phyloP scores from a whole-genome alignment of 352 stramenopile species.

The Globisporangium paddicum region DNA sequence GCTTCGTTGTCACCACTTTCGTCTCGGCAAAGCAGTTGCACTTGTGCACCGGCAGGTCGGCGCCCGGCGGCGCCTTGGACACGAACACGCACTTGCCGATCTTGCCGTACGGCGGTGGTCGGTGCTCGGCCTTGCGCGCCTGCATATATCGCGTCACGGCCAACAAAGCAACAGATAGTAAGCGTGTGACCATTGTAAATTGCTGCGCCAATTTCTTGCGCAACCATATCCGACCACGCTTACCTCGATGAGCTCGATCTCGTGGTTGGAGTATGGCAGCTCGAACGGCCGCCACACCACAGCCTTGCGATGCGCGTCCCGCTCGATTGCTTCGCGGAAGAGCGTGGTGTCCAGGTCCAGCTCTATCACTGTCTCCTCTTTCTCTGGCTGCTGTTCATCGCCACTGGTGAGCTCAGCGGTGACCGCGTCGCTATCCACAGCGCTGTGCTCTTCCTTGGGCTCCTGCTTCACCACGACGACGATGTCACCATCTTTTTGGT shows the following conservation, averaged over 20 bases:
- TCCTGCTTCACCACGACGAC: background rate
- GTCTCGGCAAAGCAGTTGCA: conserved; percentile 66
- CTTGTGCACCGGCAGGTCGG: conserved; percentile 62
- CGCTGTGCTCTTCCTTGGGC: background rate
- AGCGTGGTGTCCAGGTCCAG: conserved; percentile 20
- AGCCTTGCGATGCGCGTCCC: conserved; percentile 14
- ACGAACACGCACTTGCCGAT: conserved; percentile 76
- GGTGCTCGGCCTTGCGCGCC: conserved; percentile 41
- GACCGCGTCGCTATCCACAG: background rate
- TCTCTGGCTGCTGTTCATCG: background rate
- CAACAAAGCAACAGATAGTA: too few relatives aligned
- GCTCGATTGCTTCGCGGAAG: conserved; percentile 26
- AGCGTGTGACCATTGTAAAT: too few relatives aligned
- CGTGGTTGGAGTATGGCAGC: conserved; percentile 9
- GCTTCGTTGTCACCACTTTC: conserved; percentile 35
- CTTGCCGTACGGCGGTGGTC: conserved; percentile 55
- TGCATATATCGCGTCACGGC: conserved; percentile 2
- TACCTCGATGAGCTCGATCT: conserved; percentile 12
- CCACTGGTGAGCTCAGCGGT: background rate
- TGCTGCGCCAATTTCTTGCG: background rate
- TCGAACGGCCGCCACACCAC: conserved; percentile 1
- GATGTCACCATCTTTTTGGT: background rate
- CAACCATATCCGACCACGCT: background rate
- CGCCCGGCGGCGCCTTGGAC: conserved; percentile 46
- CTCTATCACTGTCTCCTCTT: background rate